A percentile compares a stretch with the other conserved stretches of the same genome.
phyloP scores from a whole-genome alignment of 768 basidiomycete genomes.

The Psilocybe tampanensis region DNA sequence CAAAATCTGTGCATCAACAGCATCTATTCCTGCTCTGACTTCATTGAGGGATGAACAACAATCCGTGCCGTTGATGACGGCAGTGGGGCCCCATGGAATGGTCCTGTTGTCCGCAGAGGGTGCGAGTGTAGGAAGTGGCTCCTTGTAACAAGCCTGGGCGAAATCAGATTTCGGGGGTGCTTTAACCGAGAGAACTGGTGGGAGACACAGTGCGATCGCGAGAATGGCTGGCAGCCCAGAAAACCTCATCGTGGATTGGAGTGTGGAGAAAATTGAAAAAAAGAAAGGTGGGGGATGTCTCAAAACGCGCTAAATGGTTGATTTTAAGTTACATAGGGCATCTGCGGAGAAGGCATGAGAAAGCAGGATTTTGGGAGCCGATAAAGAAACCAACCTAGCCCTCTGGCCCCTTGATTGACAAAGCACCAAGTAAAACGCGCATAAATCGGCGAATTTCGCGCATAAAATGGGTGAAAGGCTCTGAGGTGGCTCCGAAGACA shows the following conservation, averaged over 20 bases:
- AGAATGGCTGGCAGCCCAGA: background rate
- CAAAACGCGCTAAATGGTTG: too few relatives aligned
- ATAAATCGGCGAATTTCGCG: background rate
- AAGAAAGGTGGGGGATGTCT: too few relatives aligned
- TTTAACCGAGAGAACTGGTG: conserved; percentile 3
- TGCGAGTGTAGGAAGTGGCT: conserved; percentile 17
- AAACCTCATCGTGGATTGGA: background rate
- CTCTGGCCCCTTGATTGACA: too few relatives aligned
- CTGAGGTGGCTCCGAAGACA: background rate
- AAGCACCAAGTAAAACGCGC: background rate
- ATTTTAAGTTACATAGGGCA: too few relatives aligned
- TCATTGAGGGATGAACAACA: conserved; percentile 28
- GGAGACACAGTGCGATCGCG: conserved; percentile 2
- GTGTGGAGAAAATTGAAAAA: background rate
- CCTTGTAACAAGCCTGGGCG: conserved; percentile 16
- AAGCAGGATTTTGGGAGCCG: too few relatives aligned
- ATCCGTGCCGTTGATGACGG: conserved; percentile 15
- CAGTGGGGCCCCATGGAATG: conserved; percentile 23
- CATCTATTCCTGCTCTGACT: conserved; percentile 25
- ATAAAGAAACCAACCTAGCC: too few relatives aligned
- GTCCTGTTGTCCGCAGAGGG: conserved; percentile 19
- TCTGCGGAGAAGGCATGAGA: too few relatives aligned
- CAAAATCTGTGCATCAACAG: conserved; percentile 21
- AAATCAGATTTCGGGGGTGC: conserved; percentile 4
- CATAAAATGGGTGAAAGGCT: background rate